A percentile compares a stretch with the other conserved stretches of the same genome.
Evolutionary conservation across 2,329 filamentous ascomycete genomes (phyloP).

Genomic region (Cryoendolithus antarcticus): DNA sequence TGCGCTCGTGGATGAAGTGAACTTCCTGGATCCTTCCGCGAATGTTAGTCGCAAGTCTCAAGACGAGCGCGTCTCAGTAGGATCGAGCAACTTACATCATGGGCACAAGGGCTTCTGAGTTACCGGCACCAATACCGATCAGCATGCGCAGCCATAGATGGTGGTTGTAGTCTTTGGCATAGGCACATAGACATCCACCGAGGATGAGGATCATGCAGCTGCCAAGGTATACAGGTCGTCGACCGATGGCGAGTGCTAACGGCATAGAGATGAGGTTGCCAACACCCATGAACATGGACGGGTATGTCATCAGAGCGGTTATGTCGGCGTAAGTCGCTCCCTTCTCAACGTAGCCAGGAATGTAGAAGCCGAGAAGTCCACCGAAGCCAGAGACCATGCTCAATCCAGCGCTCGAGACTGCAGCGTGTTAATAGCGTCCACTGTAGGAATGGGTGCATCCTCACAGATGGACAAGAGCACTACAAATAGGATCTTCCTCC

Average conservation of each 20-base stretch:
- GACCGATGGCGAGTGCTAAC: conserved; percentile 22
- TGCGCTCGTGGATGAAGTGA: conserved; percentile 35
- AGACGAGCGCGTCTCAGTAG: too few species aligned
- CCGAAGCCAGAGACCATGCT: conserved; percentile 31
- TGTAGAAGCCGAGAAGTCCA: conserved; percentile 30
- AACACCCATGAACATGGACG: conserved; percentile 18
- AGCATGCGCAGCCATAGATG: conserved; percentile 21
- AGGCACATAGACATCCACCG: conserved; percentile 15
- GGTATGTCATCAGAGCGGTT: conserved; percentile 24
- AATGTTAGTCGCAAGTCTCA: background rate
- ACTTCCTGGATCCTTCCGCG: conserved; percentile 23
- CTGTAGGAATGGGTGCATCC: background rate
- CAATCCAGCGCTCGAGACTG: conserved; percentile 29
- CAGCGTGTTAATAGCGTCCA: conserved; percentile 3
- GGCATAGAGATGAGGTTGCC: conserved; percentile 25
- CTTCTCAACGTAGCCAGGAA: conserved; percentile 25
- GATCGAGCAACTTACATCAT: conserved; percentile 14
- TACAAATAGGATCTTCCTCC: conserved; percentile 20
- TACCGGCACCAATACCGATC: conserved; percentile 19
- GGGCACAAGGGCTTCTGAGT: conserved; percentile 15
- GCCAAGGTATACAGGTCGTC: conserved; percentile 21
- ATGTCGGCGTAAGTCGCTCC: conserved; percentile 30
- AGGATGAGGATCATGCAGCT: conserved; percentile 19
- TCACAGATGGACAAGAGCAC: conserved; percentile 18
- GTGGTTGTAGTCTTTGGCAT: conserved; percentile 11